phyloP scores from a whole-genome alignment of 164 flowering plant species.

The Berberis vulgaris region DNA sequence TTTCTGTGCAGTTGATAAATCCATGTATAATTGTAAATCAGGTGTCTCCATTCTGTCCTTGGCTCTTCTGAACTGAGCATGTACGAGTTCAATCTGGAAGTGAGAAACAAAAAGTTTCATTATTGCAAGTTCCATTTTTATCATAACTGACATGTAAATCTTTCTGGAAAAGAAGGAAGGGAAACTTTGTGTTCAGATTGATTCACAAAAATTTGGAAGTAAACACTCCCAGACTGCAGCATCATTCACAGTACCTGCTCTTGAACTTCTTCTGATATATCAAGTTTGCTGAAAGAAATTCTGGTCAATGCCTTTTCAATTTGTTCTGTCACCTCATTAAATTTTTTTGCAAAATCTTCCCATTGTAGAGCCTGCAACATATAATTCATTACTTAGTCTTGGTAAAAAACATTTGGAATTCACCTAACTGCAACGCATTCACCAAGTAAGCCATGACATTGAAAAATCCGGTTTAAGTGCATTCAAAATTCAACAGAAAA shows the following conservation, averaged over 20 bases:
- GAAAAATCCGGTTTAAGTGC: too few species aligned
- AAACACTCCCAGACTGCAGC: too few species aligned
- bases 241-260: conserved; percentile 48
- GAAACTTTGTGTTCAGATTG: too few species aligned
- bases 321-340: conserved; percentile 43
- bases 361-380: conserved; percentile 50
- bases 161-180: too few species aligned
- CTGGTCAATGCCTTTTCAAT: conserved; percentile 53
- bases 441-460: too few species aligned
- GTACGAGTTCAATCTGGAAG: conserved; percentile 73
- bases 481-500: too few species aligned
- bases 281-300: conserved; percentile 45
- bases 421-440: too few species aligned
- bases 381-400: neutral
- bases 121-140: neutral
- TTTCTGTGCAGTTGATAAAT: conserved; percentile 42
- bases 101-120: neutral
- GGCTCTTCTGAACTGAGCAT: conserved; percentile 73
- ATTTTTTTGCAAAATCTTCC: conserved; percentile 34
- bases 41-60: conserved; percentile 43
- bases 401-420: too few species aligned
- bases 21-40: conserved; percentile 48
- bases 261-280: conserved; percentile 61
- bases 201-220: too few species aligned
- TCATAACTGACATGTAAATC: neutral